phyloP scores from a whole-genome alignment of 331 rosid genomes.

The Spiraea crenata region DNA sequence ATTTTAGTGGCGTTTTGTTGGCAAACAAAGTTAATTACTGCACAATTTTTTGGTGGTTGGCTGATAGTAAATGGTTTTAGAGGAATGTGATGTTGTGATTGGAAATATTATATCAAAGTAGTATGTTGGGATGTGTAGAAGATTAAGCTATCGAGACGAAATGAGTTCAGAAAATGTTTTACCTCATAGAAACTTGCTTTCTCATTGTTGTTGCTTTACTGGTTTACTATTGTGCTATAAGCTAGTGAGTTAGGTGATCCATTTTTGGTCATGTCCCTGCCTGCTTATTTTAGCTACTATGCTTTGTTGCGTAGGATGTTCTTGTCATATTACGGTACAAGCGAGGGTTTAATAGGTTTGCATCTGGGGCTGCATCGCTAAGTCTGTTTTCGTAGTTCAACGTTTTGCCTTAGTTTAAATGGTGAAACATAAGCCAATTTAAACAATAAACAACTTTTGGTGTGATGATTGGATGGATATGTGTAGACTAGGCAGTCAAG shows the following conservation, averaged over 20 bases:
- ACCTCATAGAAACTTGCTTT: neutral
- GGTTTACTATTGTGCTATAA: neutral
- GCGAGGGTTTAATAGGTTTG: neutral
- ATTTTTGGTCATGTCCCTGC: neutral
- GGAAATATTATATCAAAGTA: neutral
- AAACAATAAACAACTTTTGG: neutral
- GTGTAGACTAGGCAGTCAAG: neutral
- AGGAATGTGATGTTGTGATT: slow-evolving; percentile 17
- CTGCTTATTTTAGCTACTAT: neutral
- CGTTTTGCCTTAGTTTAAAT: neutral
- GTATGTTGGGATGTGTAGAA: slow-evolving; percentile 18
- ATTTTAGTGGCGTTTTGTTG: slow-evolving; percentile 48
- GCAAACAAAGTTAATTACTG: slow-evolving; percentile 31
- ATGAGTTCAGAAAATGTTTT: neutral
- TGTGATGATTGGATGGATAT: slow-evolving; percentile 1
- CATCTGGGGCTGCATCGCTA: neutral
- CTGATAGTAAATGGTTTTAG: slow-evolving; percentile 16
- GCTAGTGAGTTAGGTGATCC: neutral
- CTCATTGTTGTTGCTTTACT: neutral
- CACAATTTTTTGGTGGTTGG: slow-evolving; percentile 25
- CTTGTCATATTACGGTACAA: neutral
- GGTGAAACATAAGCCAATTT: neutral
- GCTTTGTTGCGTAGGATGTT: neutral
- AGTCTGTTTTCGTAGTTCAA: neutral
- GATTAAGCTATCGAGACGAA: neutral